Conservation (phyloP, 2,329 filamentous ascomycete genomes). For the Sordariomycetes sp. region DNA sequence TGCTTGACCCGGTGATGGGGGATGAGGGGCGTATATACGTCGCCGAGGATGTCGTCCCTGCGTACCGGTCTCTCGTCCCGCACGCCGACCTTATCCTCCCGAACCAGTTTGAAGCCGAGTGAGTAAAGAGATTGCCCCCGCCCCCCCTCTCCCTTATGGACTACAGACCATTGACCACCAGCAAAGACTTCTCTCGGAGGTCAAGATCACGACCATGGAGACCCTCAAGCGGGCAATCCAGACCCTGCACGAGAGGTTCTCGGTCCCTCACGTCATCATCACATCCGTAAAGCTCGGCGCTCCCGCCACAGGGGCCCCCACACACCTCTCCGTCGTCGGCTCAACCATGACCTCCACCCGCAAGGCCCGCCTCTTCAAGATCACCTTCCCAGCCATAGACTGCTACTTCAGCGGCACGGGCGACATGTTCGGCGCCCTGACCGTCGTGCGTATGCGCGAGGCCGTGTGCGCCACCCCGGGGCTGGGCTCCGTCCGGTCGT, state of each 20-base stretch:
- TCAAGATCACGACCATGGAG: constrained; percentile 64
- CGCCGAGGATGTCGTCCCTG: constrained; percentile 78
- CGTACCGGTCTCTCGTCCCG: constrained; percentile 67
- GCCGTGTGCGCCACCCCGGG: constrained; percentile 38
- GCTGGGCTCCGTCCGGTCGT: constrained; percentile 45
- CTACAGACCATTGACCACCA: background rate
- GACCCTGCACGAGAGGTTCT: constrained; percentile 61
- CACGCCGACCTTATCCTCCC: constrained; percentile 86
- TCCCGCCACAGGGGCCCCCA: constrained; percentile 31
- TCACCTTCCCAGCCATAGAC: constrained; percentile 76
- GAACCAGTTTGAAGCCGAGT: constrained; percentile 97
- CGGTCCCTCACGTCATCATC: constrained; percentile 79
- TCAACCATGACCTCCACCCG: constrained; percentile 54
- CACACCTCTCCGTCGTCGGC: constrained; percentile 59
- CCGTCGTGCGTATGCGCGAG: constrained; percentile 77
- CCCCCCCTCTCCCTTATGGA: background rate
- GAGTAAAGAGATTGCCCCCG: constrained; percentile 18
- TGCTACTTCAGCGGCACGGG: constrained; percentile 95
- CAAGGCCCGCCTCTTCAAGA: constrained; percentile 70
- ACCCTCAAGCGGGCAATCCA: constrained; percentile 64
- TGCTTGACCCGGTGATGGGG: constrained; percentile 96
- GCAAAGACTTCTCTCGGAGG: constrained; percentile 67
- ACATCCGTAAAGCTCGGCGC: constrained; percentile 68
- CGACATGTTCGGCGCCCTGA: constrained; percentile 95
- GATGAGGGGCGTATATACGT: constrained; percentile 91